These are phyloP conservation scores for Cryptosporidium meleagridis DNA, from an alignment of 169 alveolate genomes.

Conservation along the genomic window DNA sequence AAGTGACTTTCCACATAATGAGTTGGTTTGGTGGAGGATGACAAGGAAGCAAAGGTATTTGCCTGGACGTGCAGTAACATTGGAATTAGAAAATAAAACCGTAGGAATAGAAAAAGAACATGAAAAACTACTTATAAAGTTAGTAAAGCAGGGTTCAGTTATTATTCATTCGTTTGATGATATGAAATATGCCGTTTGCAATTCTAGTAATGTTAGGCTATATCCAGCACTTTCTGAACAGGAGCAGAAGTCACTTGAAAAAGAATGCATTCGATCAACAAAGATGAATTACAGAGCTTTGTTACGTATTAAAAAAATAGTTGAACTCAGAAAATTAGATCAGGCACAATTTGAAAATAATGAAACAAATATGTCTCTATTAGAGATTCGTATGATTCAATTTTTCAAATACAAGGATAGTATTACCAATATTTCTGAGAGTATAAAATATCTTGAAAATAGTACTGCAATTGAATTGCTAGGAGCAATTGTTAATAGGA, in stretches of 20 bases:
- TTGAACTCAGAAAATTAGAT: slow-evolving; percentile 62
- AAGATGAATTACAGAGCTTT: slow-evolving; percentile 50
- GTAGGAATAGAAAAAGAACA: slow-evolving; percentile 68
- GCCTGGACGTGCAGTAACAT: slow-evolving; percentile 61
- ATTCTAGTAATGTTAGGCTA: slow-evolving; percentile 39
- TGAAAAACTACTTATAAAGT: slow-evolving; percentile 29
- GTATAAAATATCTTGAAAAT: slow-evolving; percentile 42
- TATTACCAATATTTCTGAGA: slow-evolving; percentile 12
- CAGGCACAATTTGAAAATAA: slow-evolving; percentile 28
- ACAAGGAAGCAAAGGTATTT: slow-evolving; percentile 60
- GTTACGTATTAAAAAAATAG: slow-evolving; percentile 44
- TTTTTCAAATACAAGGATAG: slow-evolving; percentile 40
- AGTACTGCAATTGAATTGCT: slow-evolving; percentile 56
- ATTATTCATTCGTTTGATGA: slow-evolving; percentile 62
- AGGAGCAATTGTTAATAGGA: slow-evolving; percentile 50
- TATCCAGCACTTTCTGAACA: slow-evolving; percentile 44
- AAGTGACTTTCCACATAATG: slow-evolving; percentile 61
- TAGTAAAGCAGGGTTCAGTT: slow-evolving; percentile 24
- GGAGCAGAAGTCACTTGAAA: slow-evolving; percentile 62
- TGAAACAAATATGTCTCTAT: slow-evolving; percentile 18
- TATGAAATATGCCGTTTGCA: slow-evolving; percentile 71
- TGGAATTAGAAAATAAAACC: slow-evolving; percentile 56
- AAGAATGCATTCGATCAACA: slow-evolving; percentile 48
- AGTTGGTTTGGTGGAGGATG: slow-evolving; percentile 75
- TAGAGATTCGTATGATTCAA: slow-evolving; percentile 51